Conservation (phyloP, 805 yeast genomes). For the Brettanomyces bruxellensis region DNA sequence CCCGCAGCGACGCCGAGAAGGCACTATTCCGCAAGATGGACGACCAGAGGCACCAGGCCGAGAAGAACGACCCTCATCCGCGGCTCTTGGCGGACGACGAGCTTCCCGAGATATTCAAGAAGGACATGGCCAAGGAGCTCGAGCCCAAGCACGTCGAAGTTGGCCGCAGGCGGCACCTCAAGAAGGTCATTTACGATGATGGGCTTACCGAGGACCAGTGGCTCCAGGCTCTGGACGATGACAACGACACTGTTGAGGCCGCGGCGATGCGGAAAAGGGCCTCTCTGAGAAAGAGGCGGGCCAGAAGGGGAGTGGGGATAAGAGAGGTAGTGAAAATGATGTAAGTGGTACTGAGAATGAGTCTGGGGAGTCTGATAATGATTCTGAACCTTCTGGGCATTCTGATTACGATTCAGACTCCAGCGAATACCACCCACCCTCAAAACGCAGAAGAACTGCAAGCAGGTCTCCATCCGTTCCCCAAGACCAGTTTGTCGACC, state of each 20-base stretch:
- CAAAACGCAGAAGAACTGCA: no score
- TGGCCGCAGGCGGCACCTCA: slow-evolving; percentile 60
- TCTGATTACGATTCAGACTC: no score
- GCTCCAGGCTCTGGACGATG: slow-evolving; percentile 72
- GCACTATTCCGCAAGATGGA: slow-evolving; percentile 51
- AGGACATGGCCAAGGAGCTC: slow-evolving; percentile 41
- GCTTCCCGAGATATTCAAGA: slow-evolving; percentile 70
- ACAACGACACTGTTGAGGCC: slow-evolving; percentile 52
- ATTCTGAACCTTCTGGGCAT: no score
- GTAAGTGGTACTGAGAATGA: slow-evolving; percentile 1
- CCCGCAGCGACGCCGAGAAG: slow-evolving; percentile 58
- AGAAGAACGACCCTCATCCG: slow-evolving; percentile 23
- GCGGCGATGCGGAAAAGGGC: slow-evolving; percentile 46
- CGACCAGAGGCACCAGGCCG: slow-evolving; percentile 36
- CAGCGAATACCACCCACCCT: no score
- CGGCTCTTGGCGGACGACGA: slow-evolving; percentile 64
- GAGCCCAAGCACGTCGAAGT: slow-evolving; percentile 32
- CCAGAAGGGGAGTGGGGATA: slow-evolving; percentile 13
- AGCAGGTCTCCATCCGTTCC: not conserved
- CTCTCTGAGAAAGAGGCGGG: slow-evolving; percentile 31
- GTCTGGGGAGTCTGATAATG: not conserved
- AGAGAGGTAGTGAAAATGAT: slow-evolving; percentile 14
- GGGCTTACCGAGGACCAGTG: slow-evolving; percentile 70
- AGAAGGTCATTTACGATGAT: slow-evolving; percentile 53
- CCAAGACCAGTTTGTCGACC: slow-evolving; percentile 11